A percentile compares a stretch with the other conserved stretches of the same genome.
phyloP scores from a whole-genome alignment of 257 asterid genomes.

The Solanum boliviense region DNA sequence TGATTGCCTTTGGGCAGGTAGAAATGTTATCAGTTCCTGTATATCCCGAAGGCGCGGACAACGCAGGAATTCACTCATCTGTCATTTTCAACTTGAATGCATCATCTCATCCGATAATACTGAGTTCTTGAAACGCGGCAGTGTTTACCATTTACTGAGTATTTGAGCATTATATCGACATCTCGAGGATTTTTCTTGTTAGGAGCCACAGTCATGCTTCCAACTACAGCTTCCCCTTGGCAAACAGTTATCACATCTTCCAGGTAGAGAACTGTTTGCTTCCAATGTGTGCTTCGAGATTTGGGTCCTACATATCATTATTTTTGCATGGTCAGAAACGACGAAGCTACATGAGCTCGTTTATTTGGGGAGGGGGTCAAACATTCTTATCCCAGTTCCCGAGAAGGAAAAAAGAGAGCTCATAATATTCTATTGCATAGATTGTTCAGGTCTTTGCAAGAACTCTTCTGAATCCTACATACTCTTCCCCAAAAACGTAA shows the following conservation, averaged over 20 bases:
- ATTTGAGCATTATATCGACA: constrained; percentile 71
- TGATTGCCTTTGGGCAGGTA: not conserved
- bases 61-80: not conserved
- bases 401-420: not conserved
- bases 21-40: not conserved
- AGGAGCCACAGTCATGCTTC: constrained; percentile 66
- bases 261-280: constrained; percentile 86
- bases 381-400: not conserved
- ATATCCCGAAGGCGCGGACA: not conserved
- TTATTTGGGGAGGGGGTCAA: not conserved
- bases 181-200: constrained; percentile 96
- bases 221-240: constrained; percentile 67
- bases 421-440: not conserved
- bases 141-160: constrained; percentile 56
- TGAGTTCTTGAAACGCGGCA: constrained; percentile 63
- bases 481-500: not conserved
- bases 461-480: not conserved
- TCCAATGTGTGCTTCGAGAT: constrained; percentile 93
- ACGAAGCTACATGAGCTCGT: not conserved
- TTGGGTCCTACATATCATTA: constrained; percentile 52
- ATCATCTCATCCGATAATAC: constrained; percentile 55
- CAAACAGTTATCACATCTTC: constrained; percentile 82
- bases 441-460: not conserved
- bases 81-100: not conserved
- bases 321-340: not conserved